Base-by-base conservation (phyloP, 495 filamentous ascomycete species). In the Rhypophila decipiens region DNA sequence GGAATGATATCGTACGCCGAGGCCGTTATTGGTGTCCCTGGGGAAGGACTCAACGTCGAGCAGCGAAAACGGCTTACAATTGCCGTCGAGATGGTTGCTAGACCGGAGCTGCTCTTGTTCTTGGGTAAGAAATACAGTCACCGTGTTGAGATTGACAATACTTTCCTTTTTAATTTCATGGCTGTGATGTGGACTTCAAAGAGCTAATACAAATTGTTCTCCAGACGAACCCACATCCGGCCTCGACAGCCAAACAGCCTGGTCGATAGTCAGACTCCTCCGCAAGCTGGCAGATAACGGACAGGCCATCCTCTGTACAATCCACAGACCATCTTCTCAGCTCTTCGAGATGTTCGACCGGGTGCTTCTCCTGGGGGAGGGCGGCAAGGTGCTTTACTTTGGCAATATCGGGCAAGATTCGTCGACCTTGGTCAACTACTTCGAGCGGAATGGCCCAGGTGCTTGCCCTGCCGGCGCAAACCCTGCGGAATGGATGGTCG, bases 11-110 rank as follows among this genome's bases (percentile, higher is more conserved):
- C 82, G 17, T 85, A 85, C 51, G 81, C 87, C 3, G 86, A 93
- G 51, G 86, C 88, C 4, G 73, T 94, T 33, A 82, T 95, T 23
- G 85, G 87, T 52, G 78, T 86, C n/a, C 81, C 84, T 0, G 86
- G 85, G 11, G 82, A 86, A 65, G 56, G 47, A 39, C 5, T 19
- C 18, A 59, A 59, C 8, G 67, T 77, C 0, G 73, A 77, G 47
- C 54, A 77, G 57, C 60, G 66, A 58, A 65, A 86, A 72, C 46
- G 84, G 35, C 48, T 94, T 2, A 95, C 89, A 9, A 95, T 96
- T 48, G 90, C 86, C 49, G 90, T 96, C 12, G 90, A 96, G 60
- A 69, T 96, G 3, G 90, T 87, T 2, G 88, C 90, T 5, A 91
- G 90, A 56, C 91, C 90, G 0, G 80, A 79, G 41, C 72, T 90